Evolutionary conservation across 2,329 filamentous ascomycete species (phyloP), one percentile per base, ranked within the genome.

Genomic region (Lasiodiplodia sp.): DNA sequence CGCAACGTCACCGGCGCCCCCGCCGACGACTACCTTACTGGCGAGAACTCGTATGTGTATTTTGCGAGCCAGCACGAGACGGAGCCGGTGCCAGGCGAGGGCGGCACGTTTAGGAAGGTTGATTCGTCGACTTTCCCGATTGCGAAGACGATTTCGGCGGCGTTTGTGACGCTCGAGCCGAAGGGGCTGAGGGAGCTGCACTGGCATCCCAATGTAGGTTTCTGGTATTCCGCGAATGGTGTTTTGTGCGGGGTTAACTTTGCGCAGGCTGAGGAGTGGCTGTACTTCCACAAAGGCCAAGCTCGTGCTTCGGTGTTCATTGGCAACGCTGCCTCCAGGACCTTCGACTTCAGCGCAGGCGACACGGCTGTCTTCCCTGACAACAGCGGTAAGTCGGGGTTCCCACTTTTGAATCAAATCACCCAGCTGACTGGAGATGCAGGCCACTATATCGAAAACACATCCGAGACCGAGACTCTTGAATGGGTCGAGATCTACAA

Each of bases 401-500:
- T 23, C 52, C 40, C n/a, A n/a, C 44, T 44, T n/a, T 68, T 70
- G 60, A 38, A 21, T 34, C 23, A 23, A 23, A 23, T 23, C 23
- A 23, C 23, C 23, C 23, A 14, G 18, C 11, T 12, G 14, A 34
- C 23, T n/a, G 25, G 3, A n/a, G 11, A 47, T 38, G 0, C 38
- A 77, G 81, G 88, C 0, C 90, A 92, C 73, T 92, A 91, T 72
- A 89, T 92, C 68, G 89, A 91, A 72, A 92, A 92, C 75, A 89
- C 85, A 0, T 89, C 87, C 0, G 81, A 87, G 1, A 87, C 84
- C 0, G 87, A 91, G 70, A 87, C 89, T 62, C 81, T 92, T 3
- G 83, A 89, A 4, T 91, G 87, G 86, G 86, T 92, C 37, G 90
- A 92, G 75, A 86, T 92, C 21, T 92, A 90, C 82, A 91, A 90